Percentiles rank a stretch among this genome's conserved stretches.
Conservation (phyloP, 1,284 basidiomycete species). For the Trametes sp. region DNA sequence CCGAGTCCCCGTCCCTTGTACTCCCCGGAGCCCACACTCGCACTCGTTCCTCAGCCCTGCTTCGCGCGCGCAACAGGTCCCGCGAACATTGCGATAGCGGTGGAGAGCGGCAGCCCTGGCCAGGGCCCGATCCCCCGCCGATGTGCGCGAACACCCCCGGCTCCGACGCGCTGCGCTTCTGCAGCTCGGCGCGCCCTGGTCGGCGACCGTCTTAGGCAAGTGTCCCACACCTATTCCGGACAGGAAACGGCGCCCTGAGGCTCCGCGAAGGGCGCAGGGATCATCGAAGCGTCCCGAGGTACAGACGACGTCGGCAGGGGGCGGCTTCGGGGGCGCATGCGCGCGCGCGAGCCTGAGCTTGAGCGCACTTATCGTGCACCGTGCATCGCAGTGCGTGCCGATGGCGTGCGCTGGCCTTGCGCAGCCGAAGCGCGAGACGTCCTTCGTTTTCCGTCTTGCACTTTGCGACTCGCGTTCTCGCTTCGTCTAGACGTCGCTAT, state of each 20-base stretch:
- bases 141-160: constrained; percentile 5
- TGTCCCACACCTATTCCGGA: background rate
- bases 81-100: constrained; percentile 15
- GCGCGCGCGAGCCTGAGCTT: too few relatives aligned
- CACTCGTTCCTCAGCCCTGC: background rate
- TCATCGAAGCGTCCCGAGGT: background rate
- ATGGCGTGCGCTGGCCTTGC: background rate
- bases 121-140: constrained; percentile 13
- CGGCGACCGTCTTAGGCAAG: too few relatives aligned
- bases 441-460: background rate
- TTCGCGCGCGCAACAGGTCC: background rate
- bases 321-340: background rate
- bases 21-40: background rate
- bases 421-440: background rate
- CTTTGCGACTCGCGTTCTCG: background rate
- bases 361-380: too few relatives aligned
- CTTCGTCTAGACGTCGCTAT: background rate
- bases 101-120: background rate
- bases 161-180: constrained; percentile 3
- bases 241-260: background rate
- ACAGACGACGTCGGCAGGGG: background rate
- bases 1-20: background rate
- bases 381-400: too few relatives aligned
- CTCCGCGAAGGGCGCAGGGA: background rate
- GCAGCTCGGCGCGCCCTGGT: background rate